Conservation (phyloP, 2,329 filamentous ascomycete genomes). For the Xylariaceae sp. region DNA sequence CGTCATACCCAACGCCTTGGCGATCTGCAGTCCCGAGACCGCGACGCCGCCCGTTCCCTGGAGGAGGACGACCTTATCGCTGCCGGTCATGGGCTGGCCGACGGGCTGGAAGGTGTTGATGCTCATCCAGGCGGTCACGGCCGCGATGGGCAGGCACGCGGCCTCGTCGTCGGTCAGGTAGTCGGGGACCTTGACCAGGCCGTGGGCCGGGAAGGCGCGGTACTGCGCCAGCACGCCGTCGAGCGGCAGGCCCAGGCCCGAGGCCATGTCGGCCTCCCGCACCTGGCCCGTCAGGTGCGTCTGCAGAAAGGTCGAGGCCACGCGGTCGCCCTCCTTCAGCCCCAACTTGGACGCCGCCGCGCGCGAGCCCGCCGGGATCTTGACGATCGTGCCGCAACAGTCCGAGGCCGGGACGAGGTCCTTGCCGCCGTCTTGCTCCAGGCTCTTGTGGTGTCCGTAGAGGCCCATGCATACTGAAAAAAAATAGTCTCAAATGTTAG, state of each 20-base stretch:
- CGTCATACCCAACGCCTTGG: conserved; percentile 44
- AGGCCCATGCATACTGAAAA: conserved; percentile 55
- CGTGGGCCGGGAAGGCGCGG: conserved; percentile 52
- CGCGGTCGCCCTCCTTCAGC: conserved; percentile 56
- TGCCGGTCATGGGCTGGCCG: conserved; percentile 41
- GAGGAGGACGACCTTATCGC: conserved; percentile 42
- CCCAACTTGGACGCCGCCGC: conserved; percentile 28
- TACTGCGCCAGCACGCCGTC: conserved; percentile 54
- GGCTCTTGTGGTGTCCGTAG: conserved; percentile 59
- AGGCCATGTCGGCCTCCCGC: conserved; percentile 46
- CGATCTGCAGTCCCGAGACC: conserved; percentile 48
- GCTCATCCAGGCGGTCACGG: conserved; percentile 60
- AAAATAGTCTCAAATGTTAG: too few relatives aligned
- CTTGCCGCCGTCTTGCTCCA: conserved; percentile 33
- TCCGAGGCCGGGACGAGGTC: conserved; percentile 62
- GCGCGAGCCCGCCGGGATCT: conserved; percentile 43
- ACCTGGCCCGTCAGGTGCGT: conserved; percentile 55
- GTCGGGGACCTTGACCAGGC: conserved; percentile 50
- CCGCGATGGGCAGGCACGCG: conserved; percentile 54
- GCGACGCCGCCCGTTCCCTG: conserved; percentile 52
- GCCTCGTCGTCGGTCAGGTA: conserved; percentile 57
- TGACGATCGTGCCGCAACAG: conserved; percentile 59
- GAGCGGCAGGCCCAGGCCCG: conserved; percentile 56
- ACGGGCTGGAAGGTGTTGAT: conserved; percentile 55
- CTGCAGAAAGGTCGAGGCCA: conserved; percentile 60